A percentile compares a stretch with the other conserved stretches of the same genome.
Evolutionary conservation across 2,329 filamentous ascomycete genomes (phyloP).

Genomic region (Stylonectria norvegica): DNA sequence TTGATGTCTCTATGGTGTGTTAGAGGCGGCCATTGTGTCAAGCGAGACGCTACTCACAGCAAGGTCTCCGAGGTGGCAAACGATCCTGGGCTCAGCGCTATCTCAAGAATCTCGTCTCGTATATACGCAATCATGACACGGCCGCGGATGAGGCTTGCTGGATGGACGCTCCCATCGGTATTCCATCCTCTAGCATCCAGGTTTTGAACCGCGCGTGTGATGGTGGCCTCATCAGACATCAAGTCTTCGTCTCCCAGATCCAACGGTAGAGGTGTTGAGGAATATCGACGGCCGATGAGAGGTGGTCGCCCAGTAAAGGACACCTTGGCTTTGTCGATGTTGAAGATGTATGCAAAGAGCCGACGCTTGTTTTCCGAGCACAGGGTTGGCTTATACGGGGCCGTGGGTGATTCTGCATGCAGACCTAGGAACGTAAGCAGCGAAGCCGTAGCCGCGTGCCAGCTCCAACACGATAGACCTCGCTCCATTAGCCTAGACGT

Average conservation of each 20-base stretch:
- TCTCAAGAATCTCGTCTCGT: constrained; percentile 57
- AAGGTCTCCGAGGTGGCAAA: constrained; percentile 16
- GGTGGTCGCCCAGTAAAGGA: constrained; percentile 56
- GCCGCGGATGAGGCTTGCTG: constrained; percentile 45
- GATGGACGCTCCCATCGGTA: constrained; percentile 38
- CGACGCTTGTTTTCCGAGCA: constrained; percentile 32
- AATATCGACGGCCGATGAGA: constrained; percentile 49
- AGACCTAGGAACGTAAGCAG: constrained; percentile 36
- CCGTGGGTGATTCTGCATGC: constrained; percentile 25
- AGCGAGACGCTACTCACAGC: constrained; percentile 14
- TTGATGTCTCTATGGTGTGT: constrained; percentile 34
- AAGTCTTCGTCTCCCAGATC: constrained; percentile 51
- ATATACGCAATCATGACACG: constrained; percentile 47
- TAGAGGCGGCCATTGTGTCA: background rate
- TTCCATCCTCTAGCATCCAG: constrained; percentile 54
- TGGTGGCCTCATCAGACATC: constrained; percentile 37
- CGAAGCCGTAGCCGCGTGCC: constrained; percentile 36
- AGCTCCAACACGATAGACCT: constrained; percentile 39
- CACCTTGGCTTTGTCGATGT: constrained; percentile 48
- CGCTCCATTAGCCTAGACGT: constrained; percentile 1
- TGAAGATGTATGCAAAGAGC: constrained; percentile 37
- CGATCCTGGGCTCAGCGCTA: constrained; percentile 43
- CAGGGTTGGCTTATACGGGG: constrained; percentile 31
- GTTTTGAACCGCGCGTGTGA: constrained; percentile 15
- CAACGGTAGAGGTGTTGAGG: constrained; percentile 50